phyloP scores from a whole-genome alignment of 2,329 filamentous ascomycete species.

The Paraconiothyrium sp. region DNA sequence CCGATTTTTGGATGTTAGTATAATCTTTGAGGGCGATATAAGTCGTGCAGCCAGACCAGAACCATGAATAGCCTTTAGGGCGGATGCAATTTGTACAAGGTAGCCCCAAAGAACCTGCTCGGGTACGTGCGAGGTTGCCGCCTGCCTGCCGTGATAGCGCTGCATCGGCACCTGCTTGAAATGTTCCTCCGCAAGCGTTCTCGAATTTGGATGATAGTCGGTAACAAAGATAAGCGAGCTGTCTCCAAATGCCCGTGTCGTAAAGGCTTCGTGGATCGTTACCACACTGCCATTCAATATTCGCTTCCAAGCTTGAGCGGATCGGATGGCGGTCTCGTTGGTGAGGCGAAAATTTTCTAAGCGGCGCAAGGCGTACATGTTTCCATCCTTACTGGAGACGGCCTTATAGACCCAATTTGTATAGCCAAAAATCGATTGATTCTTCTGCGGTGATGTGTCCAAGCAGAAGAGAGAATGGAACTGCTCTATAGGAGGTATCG shows the following conservation, averaged over 20 bases:
- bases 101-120: conserved; percentile 91
- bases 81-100: conserved; percentile 88
- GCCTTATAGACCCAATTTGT: conserved; percentile 97
- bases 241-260: conserved; percentile 90
- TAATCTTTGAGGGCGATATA: conserved; percentile 86
- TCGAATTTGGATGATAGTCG: conserved; percentile 90
- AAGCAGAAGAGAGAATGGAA: conserved; percentile 93
- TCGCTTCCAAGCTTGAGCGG: conserved; percentile 88
- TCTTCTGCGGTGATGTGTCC: conserved; percentile 82
- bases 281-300: conserved; percentile 85
- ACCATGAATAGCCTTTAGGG: conserved; percentile 84
- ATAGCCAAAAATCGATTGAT: conserved; percentile 82
- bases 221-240: conserved; percentile 94
- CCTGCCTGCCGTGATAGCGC: conserved; percentile 51
- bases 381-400: conserved; percentile 85
- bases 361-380: conserved; percentile 85
- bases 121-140: conserved; percentile 53
- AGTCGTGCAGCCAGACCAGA: conserved; percentile 84
- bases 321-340: conserved; percentile 86
- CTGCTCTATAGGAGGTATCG: conserved; percentile 80
- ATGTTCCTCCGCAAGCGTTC: conserved; percentile 87
- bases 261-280: conserved; percentile 90
- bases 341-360: conserved; percentile 90
- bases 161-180: conserved; percentile 56
- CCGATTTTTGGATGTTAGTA: conserved; percentile 89